These are phyloP conservation scores for Penstemon davidsonii DNA, from an alignment of 257 asterid species.

Conservation along the genomic window DNA sequence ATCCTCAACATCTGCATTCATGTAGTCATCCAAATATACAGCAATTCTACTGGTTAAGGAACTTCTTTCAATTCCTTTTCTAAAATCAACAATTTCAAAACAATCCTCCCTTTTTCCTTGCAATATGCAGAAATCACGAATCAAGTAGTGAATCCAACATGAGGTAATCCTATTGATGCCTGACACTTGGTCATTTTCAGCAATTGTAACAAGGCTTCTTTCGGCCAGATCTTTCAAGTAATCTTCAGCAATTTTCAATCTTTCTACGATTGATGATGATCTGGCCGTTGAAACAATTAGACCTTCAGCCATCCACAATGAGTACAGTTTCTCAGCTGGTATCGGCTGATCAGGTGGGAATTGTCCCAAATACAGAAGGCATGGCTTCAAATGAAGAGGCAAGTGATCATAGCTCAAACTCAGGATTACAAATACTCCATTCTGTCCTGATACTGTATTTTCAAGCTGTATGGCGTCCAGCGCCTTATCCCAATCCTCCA, in stretches of 20 bases:
- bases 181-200: background rate
- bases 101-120: background rate
- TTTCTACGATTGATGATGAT: background rate
- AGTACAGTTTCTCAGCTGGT: slow-evolving; percentile 11
- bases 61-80: background rate
- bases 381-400: slow-evolving; percentile 12
- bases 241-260: background rate
- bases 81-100: slow-evolving; percentile 1
- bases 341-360: slow-evolving; percentile 10
- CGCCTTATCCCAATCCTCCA: too few species aligned
- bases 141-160: slow-evolving; percentile 3
- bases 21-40: background rate
- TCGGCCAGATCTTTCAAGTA: background rate
- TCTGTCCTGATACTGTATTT: too few species aligned
- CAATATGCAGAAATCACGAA: background rate
- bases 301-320: slow-evolving; percentile 26
- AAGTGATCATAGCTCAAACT: slow-evolving; percentile 7
- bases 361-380: slow-evolving; percentile 20
- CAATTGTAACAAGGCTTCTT: slow-evolving; percentile 6
- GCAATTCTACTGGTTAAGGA: background rate
- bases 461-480: too few species aligned
- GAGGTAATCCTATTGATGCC: background rate
- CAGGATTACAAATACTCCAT: too few species aligned
- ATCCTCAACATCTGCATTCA: background rate
- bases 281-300: background rate